Base-by-base conservation (phyloP, 164 flowering plant species). In the Cinnamomum chago region DNA sequence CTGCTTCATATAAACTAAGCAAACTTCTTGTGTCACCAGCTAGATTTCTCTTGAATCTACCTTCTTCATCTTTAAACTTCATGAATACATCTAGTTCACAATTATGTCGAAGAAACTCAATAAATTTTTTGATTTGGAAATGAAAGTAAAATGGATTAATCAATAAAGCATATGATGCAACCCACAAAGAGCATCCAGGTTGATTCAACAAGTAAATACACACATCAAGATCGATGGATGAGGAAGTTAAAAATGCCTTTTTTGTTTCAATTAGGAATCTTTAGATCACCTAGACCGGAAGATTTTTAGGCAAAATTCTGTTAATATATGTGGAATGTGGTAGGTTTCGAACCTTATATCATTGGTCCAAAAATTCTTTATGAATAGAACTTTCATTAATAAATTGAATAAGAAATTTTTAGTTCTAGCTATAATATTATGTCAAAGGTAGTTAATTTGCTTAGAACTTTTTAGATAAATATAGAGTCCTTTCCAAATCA, bases 51-150 rank as follows among this genome's bases (percentile, higher is more conserved):
- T 70, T 76, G 58, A 90, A 87, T 6, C 68, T 72, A 1, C 90
- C 86, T 3, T 81, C 25, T 0, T 75, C 67, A 70, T 86, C 81
- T 72, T 70, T 84, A 55, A 79, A 79, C 76, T 75, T 75, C 3
- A 3, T 14, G 5, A 79, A 67, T 12, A 75, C 65, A 72, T 72
- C 72, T 72, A 72, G n/a, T 50, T 35, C 23, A 64, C 27, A 64
- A 11, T n/a, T n/a, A n/a, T 64, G 18, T 58, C 0, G 6, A 58
- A 14, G 17, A 58, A 20, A 20, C 5, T 58, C 17, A 58, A 58
- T 14, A 5, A 5, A 35, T 5, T 14, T 3, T 58, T 58, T 14
- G 62, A 3, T 58, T 58, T 20, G 62, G 15, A 3, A 20, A 58
- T 35, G 5, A 58, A 15, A 0, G n/a, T 14, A 58, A 20, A 20